Evolutionary conservation across 148 eudicot genomes (phyloP).

Genomic region (Persicaria tinctoria): DNA sequence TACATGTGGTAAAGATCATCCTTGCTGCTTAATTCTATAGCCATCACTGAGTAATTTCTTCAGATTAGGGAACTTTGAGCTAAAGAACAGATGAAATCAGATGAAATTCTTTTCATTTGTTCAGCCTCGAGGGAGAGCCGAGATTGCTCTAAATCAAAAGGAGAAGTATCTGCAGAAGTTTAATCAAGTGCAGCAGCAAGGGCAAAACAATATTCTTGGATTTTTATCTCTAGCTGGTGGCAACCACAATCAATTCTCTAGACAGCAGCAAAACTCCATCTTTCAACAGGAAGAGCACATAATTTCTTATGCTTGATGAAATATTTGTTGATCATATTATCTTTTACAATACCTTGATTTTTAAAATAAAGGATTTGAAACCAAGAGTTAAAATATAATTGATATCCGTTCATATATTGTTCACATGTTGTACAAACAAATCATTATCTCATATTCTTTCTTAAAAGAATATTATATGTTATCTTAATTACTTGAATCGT

Average conservation of each 20-base stretch:
- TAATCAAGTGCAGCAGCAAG: constrained; percentile 92
- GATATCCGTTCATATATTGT: too few species aligned
- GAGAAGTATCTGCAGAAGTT: constrained; percentile 74
- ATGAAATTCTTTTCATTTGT: constrained; percentile 31
- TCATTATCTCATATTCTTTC: too few species aligned
- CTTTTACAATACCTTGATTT: too few species aligned
- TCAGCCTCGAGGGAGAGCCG: constrained; percentile 85
- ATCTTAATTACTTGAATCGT: too few species aligned
- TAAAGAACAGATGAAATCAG: neutral
- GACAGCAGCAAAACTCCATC: constrained; percentile 75
- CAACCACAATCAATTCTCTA: constrained; percentile 66
- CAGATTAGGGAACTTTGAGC: constrained; percentile 2
- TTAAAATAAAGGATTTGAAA: too few species aligned
- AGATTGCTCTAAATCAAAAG: constrained; percentile 94
- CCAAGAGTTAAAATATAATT: too few species aligned
- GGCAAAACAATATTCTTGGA: constrained; percentile 72
- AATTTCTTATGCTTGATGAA: too few species aligned
- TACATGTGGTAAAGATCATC: too few species aligned
- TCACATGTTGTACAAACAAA: too few species aligned
- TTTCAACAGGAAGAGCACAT: constrained; percentile 54
- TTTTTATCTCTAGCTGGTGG: constrained; percentile 67
- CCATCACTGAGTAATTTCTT: neutral
- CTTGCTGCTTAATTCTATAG: neutral
- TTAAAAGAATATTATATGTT: too few species aligned
- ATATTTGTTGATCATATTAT: too few species aligned